Percentiles rank a stretch among this genome's conserved stretches.
phyloP scores from a whole-genome alignment of 331 rosid species.

The Malus hybrid region DNA sequence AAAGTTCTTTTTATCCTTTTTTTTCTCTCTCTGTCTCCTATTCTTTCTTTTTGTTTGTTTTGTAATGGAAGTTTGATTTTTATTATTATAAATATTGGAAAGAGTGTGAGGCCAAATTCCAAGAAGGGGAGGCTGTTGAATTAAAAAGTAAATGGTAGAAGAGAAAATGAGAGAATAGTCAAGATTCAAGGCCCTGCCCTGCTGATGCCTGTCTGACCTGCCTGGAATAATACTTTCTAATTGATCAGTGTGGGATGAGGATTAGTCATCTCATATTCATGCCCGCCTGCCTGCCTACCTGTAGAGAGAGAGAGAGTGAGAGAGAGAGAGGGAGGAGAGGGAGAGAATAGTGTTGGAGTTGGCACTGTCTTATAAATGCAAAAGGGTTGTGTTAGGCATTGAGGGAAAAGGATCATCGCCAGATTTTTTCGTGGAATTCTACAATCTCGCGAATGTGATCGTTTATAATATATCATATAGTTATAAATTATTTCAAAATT shows the following conservation, averaged over 20 bases:
- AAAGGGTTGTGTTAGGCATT: background rate
- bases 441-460: rapidly evolving
- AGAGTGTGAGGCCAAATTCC: constrained; percentile 11
- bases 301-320: background rate
- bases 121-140: background rate
- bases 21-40: background rate
- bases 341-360: background rate
- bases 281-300: background rate
- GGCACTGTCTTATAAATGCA: constrained; percentile 8
- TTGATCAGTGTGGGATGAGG: background rate
- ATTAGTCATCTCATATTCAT: constrained; percentile 3
- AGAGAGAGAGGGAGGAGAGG: background rate
- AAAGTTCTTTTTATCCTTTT: background rate
- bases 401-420: too few relatives aligned
- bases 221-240: background rate
- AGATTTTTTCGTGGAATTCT: rapidly evolving
- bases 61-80: background rate
- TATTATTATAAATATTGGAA: background rate
- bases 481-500: too few relatives aligned
- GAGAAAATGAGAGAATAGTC: background rate
- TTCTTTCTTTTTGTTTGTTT: background rate
- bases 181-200: background rate
- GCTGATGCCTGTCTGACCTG: background rate
- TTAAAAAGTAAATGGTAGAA: too few relatives aligned
- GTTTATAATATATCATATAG: rapidly evolving